phyloP scores from a whole-genome alignment of 2,329 filamentous ascomycete species.

The Neonectria neomacrospora region DNA sequence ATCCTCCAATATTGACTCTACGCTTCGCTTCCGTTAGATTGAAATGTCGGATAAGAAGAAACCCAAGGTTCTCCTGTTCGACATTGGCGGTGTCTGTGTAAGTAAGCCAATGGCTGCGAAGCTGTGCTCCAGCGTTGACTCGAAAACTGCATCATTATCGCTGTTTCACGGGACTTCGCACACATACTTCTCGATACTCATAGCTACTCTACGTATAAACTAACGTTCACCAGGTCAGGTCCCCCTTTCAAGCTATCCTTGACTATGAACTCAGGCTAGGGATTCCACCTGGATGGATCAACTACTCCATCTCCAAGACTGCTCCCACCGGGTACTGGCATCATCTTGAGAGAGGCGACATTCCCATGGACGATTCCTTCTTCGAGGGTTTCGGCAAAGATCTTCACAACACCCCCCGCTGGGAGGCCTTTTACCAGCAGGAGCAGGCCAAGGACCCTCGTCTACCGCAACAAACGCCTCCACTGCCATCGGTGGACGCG shows the following conservation, averaged over 20 bases:
- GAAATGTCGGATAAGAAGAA: constrained; percentile 58
- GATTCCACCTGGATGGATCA: constrained; percentile 91
- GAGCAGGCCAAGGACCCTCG: constrained; percentile 56
- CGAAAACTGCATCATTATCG: not conserved
- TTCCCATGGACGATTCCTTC: constrained; percentile 78
- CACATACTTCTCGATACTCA: not conserved
- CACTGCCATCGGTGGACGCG: constrained; percentile 78
- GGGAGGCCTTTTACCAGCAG: constrained; percentile 71
- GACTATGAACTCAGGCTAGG: constrained; percentile 83
- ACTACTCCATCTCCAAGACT: constrained; percentile 84
- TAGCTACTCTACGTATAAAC: not conserved
- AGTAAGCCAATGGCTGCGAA: constrained; percentile 55
- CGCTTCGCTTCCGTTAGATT: constrained; percentile 19
- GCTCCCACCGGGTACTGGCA: constrained; percentile 89
- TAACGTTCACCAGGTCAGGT: constrained; percentile 73
- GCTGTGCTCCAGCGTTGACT: not conserved
- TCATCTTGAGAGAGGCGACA: constrained; percentile 84
- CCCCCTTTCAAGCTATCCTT: constrained; percentile 91
- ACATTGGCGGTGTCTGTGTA: constrained; percentile 97
- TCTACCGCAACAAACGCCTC: constrained; percentile 60
- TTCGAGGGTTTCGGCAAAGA: constrained; percentile 81
- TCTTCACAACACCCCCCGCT: constrained; percentile 72
- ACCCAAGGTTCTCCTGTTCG: constrained; percentile 86
- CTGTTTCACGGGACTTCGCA: not conserved
- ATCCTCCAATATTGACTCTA: not conserved